Conservation (phyloP, 2,329 filamentous ascomycete genomes). For the Paecilomyces fulvus region DNA sequence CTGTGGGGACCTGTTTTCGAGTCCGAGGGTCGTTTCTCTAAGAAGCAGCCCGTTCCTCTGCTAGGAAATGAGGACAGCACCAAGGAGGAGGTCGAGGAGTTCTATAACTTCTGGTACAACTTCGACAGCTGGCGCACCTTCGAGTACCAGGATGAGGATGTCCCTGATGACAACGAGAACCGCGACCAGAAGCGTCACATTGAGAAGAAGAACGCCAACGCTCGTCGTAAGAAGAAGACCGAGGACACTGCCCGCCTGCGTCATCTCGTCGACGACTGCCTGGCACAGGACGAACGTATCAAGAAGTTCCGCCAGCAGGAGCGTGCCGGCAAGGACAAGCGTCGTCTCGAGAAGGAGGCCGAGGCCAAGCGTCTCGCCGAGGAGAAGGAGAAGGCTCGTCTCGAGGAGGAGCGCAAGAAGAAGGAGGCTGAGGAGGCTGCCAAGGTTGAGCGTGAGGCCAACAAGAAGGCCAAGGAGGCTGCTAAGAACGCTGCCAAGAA, state of each 20-base stretch:
- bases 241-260: conserved; percentile 90
- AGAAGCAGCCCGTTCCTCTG: conserved; percentile 74
- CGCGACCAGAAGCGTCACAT: conserved; percentile 98
- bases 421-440: conserved; percentile 80
- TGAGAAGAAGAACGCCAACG: conserved; percentile 96
- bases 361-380: conserved; percentile 81
- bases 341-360: conserved; percentile 79
- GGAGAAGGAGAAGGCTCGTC: conserved; percentile 74
- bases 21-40: conserved; percentile 86
- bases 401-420: conserved; percentile 68
- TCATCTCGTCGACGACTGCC: conserved; percentile 78
- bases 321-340: conserved; percentile 93
- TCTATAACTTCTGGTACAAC: conserved; percentile 99
- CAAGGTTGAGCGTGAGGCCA: conserved; percentile 72
- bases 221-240: conserved; percentile 98
- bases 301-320: conserved; percentile 93
- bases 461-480: conserved; percentile 96
- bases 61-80: conserved; percentile 77
- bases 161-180: conserved; percentile 97
- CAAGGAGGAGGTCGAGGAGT: conserved; percentile 83
- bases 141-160: conserved; percentile 97
- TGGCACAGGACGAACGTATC: conserved; percentile 84
- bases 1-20: conserved; percentile 87
- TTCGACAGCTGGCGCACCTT: conserved; percentile 97
- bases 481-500: conserved; percentile 99